Percentiles rank a stretch among this genome's conserved stretches.
These are phyloP conservation scores for Kwoniella sp. DNA, from an alignment of 768 basidiomycete species.

Conservation along the genomic window DNA sequence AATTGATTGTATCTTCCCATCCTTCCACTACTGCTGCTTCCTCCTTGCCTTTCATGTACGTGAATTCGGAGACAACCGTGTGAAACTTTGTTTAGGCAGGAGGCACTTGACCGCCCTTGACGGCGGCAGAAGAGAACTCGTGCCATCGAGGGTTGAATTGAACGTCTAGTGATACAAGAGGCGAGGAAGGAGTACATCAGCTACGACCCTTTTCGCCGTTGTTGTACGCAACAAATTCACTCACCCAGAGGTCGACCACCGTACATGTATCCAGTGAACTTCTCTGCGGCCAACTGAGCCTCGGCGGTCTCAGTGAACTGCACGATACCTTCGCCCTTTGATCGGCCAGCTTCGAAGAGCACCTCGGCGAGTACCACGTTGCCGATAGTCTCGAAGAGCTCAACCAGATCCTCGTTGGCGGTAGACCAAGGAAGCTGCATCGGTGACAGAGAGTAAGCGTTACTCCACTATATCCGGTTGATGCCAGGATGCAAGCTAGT, in stretches of 20 bases:
- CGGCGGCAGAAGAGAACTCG: slow-evolving; percentile 83
- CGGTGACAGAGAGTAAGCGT: background rate
- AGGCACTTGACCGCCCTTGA: slow-evolving; percentile 65
- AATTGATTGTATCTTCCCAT: slow-evolving; percentile 1
- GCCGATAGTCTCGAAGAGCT: slow-evolving; percentile 96
- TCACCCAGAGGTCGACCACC: slow-evolving; percentile 82
- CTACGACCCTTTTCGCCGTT: background rate
- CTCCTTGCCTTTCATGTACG: background rate
- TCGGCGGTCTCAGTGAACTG: slow-evolving; percentile 85
- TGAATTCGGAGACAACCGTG: too few relatives aligned
- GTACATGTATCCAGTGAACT: slow-evolving; percentile 95
- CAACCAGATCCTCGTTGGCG: slow-evolving; percentile 96
- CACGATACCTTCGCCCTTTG: slow-evolving; percentile 93
- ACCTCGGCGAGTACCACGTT: slow-evolving; percentile 94
- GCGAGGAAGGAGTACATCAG: background rate
- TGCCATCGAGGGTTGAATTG: slow-evolving; percentile 96
- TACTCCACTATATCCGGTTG: background rate
- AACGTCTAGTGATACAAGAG: slow-evolving; percentile 71
- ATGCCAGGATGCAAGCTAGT: too few relatives aligned
- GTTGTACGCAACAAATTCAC: slow-evolving; percentile 40
- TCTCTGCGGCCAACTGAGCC: slow-evolving; percentile 95
- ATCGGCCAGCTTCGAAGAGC: slow-evolving; percentile 84
- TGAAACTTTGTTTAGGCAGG: slow-evolving; percentile 18
- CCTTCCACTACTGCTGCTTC: background rate
- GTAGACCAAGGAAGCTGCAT: slow-evolving; percentile 94